Conservation (phyloP, 2,329 filamentous ascomycete species). For the Coniochaeta ligniaria region DNA sequence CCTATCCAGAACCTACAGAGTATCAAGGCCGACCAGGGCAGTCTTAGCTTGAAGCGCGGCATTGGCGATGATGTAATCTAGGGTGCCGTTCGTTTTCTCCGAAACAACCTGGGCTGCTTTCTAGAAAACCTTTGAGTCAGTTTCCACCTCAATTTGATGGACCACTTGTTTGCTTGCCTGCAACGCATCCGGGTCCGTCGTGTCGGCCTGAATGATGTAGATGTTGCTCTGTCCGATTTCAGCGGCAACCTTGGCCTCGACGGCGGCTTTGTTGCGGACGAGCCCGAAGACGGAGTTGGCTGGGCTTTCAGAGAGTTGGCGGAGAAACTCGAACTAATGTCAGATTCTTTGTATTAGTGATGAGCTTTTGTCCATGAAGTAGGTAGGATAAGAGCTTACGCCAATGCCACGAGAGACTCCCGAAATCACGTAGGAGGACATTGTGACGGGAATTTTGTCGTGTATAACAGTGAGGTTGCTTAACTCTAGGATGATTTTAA, state of each 20-base stretch:
- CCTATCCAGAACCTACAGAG: constrained; percentile 1
- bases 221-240: constrained; percentile 2
- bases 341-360: neutral
- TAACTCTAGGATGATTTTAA: neutral
- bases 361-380: neutral
- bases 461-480: neutral
- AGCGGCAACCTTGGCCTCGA: constrained; percentile 1
- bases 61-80: constrained; percentile 3
- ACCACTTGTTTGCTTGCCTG: constrained; percentile 2
- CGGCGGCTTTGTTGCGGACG: constrained; percentile 21
- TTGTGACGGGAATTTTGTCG: neutral
- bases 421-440: constrained; percentile 11
- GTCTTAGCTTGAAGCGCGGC: constrained; percentile 3
- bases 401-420: constrained; percentile 9
- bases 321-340: constrained; percentile 10
- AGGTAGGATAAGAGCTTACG: constrained; percentile 4
- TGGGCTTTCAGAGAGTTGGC: constrained; percentile 31
- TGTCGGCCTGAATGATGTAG: constrained; percentile 3
- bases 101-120: constrained; percentile 1
- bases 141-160: neutral
- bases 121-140: constrained; percentile 1
- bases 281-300: constrained; percentile 34
- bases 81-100: constrained; percentile 1
- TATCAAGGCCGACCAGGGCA: constrained; percentile 2
- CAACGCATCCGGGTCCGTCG: constrained; percentile 1